Evolutionary conservation across 192 early-diverging fungal species (phyloP).

Genomic region (Kappamyces sp.): DNA sequence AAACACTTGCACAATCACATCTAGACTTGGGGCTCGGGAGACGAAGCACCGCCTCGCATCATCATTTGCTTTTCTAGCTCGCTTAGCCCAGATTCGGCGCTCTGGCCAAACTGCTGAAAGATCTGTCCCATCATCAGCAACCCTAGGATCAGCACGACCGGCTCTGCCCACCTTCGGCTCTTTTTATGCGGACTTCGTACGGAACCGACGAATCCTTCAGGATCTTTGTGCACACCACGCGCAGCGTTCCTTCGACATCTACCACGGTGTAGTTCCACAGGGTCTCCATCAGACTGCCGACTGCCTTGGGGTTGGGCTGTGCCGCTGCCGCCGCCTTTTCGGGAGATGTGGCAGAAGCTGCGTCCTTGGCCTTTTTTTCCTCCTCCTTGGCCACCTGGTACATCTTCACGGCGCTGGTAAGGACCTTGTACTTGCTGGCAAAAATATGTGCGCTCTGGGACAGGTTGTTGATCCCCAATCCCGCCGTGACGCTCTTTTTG

Average conservation of each 20-base stretch:
- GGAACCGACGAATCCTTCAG: constrained; percentile 30
- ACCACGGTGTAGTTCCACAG: constrained; percentile 34
- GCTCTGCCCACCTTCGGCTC: constrained; percentile 31
- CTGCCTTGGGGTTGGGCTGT: constrained; percentile 15
- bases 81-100: background rate
- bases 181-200: constrained; percentile 13
- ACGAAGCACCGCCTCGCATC: too few species aligned
- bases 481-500: constrained; percentile 24
- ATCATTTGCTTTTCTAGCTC: too few species aligned
- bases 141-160: too few species aligned
- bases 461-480: constrained; percentile 23
- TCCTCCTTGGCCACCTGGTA: constrained; percentile 27
- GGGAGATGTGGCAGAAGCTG: background rate
- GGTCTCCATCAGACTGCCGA: constrained; percentile 26
- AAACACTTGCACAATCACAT: too few species aligned
- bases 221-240: constrained; percentile 29
- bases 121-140: constrained; percentile 22
- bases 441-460: constrained; percentile 21
- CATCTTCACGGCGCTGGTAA: constrained; percentile 22
- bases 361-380: constrained; percentile 16
- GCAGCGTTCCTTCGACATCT: constrained; percentile 27
- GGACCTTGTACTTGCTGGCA: constrained; percentile 20
- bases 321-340: constrained; percentile 6
- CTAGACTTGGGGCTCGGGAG: too few species aligned
- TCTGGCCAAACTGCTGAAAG: constrained; percentile 8